Percentiles rank a stretch among this genome's conserved stretches.
Conservation (phyloP, 352 stramenopile species). For the Globisporangium splendens region DNA sequence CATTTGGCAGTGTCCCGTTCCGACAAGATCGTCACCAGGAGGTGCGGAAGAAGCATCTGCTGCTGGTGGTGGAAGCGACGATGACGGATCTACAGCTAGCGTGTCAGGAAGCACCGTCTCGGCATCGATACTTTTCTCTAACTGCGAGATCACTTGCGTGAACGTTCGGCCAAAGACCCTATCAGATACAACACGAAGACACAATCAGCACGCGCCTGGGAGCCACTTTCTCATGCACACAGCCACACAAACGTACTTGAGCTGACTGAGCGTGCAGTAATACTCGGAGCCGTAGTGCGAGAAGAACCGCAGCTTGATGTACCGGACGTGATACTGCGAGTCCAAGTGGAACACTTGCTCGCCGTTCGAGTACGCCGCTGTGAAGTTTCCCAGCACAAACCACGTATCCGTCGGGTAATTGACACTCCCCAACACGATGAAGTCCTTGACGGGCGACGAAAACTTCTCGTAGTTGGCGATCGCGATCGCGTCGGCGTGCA, state of each 20-base stretch:
- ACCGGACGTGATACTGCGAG: constrained; percentile 90
- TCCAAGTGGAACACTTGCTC: constrained; percentile 95
- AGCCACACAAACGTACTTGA: constrained; percentile 65
- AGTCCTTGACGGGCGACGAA: constrained; percentile 91
- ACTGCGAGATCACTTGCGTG: constrained; percentile 81
- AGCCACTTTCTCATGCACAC: too few relatives aligned
- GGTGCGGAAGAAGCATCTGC: background rate
- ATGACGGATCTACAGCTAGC: background rate
- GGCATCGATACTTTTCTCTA: constrained; percentile 79
- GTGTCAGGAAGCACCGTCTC: constrained; percentile 17
- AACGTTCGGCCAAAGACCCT: constrained; percentile 79
- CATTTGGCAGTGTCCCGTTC: too few relatives aligned
- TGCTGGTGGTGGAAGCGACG: background rate
- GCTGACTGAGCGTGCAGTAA: constrained; percentile 97
- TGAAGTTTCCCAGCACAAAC: constrained; percentile 95
- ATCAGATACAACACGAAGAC: background rate
- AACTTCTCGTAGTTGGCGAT: constrained; percentile 98
- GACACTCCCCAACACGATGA: constrained; percentile 92
- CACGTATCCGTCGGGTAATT: constrained; percentile 94
- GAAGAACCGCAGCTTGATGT: constrained; percentile 95
- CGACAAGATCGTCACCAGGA: too few relatives aligned
- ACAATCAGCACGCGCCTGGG: background rate
- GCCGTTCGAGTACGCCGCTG: constrained; percentile 77
- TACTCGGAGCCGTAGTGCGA: constrained; percentile 96
- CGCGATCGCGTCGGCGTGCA: constrained; percentile 85